These are phyloP conservation scores for Xylona heveae DNA, from an alignment of 495 filamentous ascomycete species.

Conservation along the genomic window DNA sequence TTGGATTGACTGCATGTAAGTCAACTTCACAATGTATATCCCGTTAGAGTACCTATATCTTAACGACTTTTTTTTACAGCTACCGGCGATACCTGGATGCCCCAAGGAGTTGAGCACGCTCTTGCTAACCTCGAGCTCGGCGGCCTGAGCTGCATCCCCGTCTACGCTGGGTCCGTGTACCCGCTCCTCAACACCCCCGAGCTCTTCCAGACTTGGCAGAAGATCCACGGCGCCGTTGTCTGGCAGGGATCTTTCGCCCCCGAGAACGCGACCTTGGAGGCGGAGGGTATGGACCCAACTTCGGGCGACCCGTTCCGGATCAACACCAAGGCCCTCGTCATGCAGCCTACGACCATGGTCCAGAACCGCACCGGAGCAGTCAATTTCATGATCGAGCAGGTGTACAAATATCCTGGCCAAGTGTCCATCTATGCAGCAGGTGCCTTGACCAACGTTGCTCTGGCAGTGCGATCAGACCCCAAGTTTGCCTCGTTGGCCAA, in stretches of 20 bases:
- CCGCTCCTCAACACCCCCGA: neutral
- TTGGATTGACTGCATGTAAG: too few relatives aligned
- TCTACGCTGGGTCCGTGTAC: neutral
- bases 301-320: neutral
- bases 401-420: neutral
- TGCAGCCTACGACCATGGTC: neutral
- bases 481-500: slow-evolving; percentile 19
- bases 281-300: slow-evolving; percentile 1
- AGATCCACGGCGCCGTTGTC: neutral
- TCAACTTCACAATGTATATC: too few relatives aligned
- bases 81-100: neutral
- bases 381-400: slow-evolving; percentile 1
- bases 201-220: neutral
- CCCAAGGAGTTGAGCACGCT: neutral
- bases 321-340: neutral
- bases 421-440: slow-evolving; percentile 7
- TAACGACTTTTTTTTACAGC: too few relatives aligned
- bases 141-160: neutral
- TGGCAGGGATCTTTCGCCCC: neutral
- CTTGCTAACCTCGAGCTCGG: neutral
- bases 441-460: slow-evolving; percentile 21
- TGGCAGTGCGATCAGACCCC: slow-evolving; percentile 19
- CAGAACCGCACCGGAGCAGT: too few relatives aligned
- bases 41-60: too few relatives aligned
- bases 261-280: neutral